Evolutionary conservation across 805 yeast species (phyloP).

Genomic region (Kluyveromyces nonfermentans): DNA sequence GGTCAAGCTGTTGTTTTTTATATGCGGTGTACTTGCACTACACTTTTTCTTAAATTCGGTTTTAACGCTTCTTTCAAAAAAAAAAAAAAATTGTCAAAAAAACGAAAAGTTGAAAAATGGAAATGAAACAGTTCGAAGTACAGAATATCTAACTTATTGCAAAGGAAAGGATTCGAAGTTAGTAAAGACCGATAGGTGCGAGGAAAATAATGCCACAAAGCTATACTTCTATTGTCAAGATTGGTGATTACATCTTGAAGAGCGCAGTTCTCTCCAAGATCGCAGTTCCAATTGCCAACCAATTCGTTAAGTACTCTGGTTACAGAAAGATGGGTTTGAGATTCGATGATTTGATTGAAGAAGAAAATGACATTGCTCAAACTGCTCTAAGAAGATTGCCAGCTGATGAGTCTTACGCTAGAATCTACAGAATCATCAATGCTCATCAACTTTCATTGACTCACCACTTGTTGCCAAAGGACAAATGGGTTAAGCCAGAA

Average conservation of each 20-base stretch:
- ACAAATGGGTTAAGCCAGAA: slow-evolving; percentile 66
- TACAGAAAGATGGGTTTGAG: slow-evolving; percentile 93
- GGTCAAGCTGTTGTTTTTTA: background rate
- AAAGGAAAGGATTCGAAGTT: background rate
- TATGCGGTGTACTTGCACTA: background rate
- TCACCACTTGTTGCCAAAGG: slow-evolving; percentile 76
- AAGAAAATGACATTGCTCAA: slow-evolving; percentile 81
- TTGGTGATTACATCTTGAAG: slow-evolving; percentile 70
- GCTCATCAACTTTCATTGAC: slow-evolving; percentile 84
- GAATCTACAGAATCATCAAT: slow-evolving; percentile 84
- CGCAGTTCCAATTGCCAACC: slow-evolving; percentile 70
- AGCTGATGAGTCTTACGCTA: slow-evolving; percentile 72
- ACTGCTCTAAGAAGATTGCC: slow-evolving; percentile 86
- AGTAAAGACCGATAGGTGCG: background rate
- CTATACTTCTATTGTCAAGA: slow-evolving; percentile 59
- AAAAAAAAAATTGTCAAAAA: slow-evolving; percentile 1
- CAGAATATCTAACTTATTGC: background rate
- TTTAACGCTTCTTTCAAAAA: background rate
- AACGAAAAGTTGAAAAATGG: background rate
- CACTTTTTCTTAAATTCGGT: background rate
- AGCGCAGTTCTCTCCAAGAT: slow-evolving; percentile 71
- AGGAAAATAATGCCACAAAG: slow-evolving; percentile 31
- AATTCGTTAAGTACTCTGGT: slow-evolving; percentile 68
- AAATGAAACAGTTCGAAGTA: too few species aligned
- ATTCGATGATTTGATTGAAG: slow-evolving; percentile 78